Conservation (phyloP, 2,329 filamentous ascomycete genomes). For the Paramyrothecium sp. region DNA sequence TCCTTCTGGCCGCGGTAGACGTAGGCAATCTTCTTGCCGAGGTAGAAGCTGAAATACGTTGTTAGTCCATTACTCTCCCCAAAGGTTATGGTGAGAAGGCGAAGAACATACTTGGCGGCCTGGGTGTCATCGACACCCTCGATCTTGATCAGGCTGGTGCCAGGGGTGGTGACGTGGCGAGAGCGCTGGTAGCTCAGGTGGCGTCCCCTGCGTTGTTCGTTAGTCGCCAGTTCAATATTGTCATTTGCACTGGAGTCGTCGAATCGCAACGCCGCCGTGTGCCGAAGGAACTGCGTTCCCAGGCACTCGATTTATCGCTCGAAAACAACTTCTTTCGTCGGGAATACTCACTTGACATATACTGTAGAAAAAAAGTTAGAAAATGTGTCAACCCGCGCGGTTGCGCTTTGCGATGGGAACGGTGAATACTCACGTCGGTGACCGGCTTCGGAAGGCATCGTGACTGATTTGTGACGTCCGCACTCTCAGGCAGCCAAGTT, state of each 20-base stretch:
- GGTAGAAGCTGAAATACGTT: slow-evolving; percentile 72
- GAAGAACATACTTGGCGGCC: slow-evolving; percentile 72
- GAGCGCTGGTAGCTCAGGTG: slow-evolving; percentile 97
- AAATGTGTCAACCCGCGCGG: slow-evolving; percentile 14
- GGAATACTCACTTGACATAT: slow-evolving; percentile 80
- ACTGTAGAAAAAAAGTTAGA: slow-evolving; percentile 54
- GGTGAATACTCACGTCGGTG: slow-evolving; percentile 74
- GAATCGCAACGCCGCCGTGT: no score
- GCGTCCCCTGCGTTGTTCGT: slow-evolving; percentile 67
- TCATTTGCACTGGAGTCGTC: slow-evolving; percentile 1
- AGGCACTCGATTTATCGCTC: slow-evolving; percentile 2
- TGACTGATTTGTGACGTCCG: slow-evolving; percentile 53
- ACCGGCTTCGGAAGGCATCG: slow-evolving; percentile 85
- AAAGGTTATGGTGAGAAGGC: no score
- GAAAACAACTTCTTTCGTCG: slow-evolving; percentile 1
- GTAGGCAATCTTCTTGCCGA: slow-evolving; percentile 98
- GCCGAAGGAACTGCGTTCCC: slow-evolving; percentile 10
- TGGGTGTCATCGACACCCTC: slow-evolving; percentile 93
- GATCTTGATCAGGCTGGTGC: slow-evolving; percentile 95
- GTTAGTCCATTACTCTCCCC: slow-evolving; percentile 18
- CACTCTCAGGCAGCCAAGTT: slow-evolving; percentile 46
- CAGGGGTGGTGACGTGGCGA: slow-evolving; percentile 87
- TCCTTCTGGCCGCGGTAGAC: slow-evolving; percentile 96
- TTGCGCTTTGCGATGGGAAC: slow-evolving; percentile 5
- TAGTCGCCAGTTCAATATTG: neutral